A percentile compares a stretch with the other conserved stretches of the same genome.
phyloP scores from a whole-genome alignment of 148 eudicot species.

The Oxyria digyna region DNA sequence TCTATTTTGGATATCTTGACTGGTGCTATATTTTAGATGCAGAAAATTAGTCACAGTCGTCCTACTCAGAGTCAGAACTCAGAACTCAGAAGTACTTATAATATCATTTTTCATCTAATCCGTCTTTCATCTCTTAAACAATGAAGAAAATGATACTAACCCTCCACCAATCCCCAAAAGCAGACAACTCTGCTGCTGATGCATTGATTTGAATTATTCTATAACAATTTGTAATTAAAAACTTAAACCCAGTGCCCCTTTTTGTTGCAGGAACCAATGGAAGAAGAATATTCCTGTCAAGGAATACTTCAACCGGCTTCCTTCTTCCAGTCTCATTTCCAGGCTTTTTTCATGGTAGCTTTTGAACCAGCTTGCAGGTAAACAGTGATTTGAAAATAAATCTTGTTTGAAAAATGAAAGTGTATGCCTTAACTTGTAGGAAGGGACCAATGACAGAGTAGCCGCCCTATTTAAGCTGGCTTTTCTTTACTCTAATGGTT shows the following conservation, averaged over 20 bases:
- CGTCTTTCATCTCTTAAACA: not conserved
- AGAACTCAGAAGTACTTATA: not conserved
- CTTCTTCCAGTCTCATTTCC: not conserved
- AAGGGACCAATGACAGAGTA: not conserved
- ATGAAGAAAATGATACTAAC: not conserved
- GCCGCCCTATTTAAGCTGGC: not conserved
- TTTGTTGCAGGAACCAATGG: not conserved
- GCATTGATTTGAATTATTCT: not conserved
- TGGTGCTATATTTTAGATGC: not conserved
- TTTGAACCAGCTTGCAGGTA: not conserved
- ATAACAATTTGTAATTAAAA: not conserved
- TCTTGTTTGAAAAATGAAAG: not conserved
- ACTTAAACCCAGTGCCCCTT: not conserved
- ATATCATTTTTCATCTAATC: not conserved
- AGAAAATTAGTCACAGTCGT: not conserved
- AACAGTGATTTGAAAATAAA: not conserved
- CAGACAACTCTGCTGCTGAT: not conserved
- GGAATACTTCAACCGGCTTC: not conserved
- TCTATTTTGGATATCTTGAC: no score
- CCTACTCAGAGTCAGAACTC: not conserved
- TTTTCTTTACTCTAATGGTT: not conserved
- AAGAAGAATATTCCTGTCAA: not conserved
- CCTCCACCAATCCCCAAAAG: not conserved
- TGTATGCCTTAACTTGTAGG: not conserved
- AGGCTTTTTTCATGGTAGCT: not conserved